A percentile compares a stretch with the other conserved stretches of the same genome.
Conservation (phyloP, 768 basidiomycete species). For the Phlebiopsis gigantea region DNA sequence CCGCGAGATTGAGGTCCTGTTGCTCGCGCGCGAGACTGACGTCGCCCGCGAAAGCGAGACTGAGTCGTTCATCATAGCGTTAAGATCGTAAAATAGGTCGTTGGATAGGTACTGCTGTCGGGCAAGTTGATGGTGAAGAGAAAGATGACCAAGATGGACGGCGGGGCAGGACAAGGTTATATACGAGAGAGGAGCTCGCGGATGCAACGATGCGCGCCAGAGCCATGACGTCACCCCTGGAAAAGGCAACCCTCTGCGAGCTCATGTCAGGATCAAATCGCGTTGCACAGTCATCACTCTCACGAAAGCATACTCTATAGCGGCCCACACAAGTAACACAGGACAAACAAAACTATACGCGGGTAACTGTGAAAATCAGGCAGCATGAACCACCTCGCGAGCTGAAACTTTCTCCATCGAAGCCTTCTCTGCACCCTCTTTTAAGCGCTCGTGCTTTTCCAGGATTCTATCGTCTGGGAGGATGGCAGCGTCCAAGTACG, state of each 20-base stretch:
- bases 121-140: not conserved
- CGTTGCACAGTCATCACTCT: not conserved
- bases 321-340: no score
- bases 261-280: not conserved
- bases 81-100: slow-evolving; percentile 1
- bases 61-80: slow-evolving; percentile 35
- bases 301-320: not conserved
- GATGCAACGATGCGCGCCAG: not conserved
- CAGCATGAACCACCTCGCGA: not conserved
- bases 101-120: not conserved
- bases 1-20: slow-evolving; percentile 67
- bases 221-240: not conserved
- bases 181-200: not conserved
- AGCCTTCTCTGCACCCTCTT: not conserved
- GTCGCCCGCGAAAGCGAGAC: slow-evolving; percentile 63
- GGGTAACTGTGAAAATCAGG: not conserved
- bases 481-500: slow-evolving; percentile 27
- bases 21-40: slow-evolving; percentile 58
- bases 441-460: no score
- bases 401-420: not conserved
- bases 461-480: slow-evolving; percentile 9
- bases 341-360: not conserved
- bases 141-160: not conserved
- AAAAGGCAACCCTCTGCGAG: not conserved
- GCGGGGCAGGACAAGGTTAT: not conserved